Evolutionary conservation across 371 early-diverging fungal species (phyloP).

Genomic region (Amoeboaphelidium occidentale): DNA sequence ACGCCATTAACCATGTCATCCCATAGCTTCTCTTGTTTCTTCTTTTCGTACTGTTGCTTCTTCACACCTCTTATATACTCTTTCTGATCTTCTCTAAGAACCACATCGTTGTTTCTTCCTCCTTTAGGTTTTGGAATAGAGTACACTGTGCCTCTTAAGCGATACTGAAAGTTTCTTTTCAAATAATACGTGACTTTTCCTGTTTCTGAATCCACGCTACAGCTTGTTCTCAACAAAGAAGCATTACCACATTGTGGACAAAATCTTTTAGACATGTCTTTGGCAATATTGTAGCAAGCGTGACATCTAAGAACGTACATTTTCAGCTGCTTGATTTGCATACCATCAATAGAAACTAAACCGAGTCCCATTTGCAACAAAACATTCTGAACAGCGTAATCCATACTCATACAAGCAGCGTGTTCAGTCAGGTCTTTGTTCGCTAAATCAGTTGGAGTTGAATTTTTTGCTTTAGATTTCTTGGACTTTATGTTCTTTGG

Average conservation of each 20-base stretch:
- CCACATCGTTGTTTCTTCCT: slow-evolving; percentile 52
- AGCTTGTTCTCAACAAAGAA: slow-evolving; percentile 58
- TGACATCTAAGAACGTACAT: slow-evolving; percentile 83
- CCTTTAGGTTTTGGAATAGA: slow-evolving; percentile 62
- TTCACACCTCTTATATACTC: slow-evolving; percentile 31
- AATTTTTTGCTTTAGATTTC: slow-evolving; percentile 13
- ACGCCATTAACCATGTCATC: slow-evolving; percentile 24
- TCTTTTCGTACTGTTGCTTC: slow-evolving; percentile 14
- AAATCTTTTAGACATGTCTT: slow-evolving; percentile 67
- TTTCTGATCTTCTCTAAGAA: slow-evolving; percentile 73
- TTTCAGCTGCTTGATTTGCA: slow-evolving; percentile 44
- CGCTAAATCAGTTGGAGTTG: slow-evolving; percentile 6
- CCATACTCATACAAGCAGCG: slow-evolving; percentile 75
- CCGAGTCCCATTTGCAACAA: slow-evolving; percentile 70
- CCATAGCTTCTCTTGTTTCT: slow-evolving; percentile 22
- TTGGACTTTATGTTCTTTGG: slow-evolving; percentile 30
- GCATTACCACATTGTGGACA: slow-evolving; percentile 78
- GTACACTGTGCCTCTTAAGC: slow-evolving; percentile 60
- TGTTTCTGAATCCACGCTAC: slow-evolving; percentile 37
- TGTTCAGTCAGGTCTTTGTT: slow-evolving; percentile 17
- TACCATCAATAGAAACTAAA: slow-evolving; percentile 59
- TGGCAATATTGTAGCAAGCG: slow-evolving; percentile 61
- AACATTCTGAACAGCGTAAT: slow-evolving; percentile 88
- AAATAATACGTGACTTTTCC: slow-evolving; percentile 57
- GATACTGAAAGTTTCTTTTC: slow-evolving; percentile 71